Conservation (phyloP, 2,329 filamentous ascomycete genomes). For the Emericellopsis atlantica region DNA sequence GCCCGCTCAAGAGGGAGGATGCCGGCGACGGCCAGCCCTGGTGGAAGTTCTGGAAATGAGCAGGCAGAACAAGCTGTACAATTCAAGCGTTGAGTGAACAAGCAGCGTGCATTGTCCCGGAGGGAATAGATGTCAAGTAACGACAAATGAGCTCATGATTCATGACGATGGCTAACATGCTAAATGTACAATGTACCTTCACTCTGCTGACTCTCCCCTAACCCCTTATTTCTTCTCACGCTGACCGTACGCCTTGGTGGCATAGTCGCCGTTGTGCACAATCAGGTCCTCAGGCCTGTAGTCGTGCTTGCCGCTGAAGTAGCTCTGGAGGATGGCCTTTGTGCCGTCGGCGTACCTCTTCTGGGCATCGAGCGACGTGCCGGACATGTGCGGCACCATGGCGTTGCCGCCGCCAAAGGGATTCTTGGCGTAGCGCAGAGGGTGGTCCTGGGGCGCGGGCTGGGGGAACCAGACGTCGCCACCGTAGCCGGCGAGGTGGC, state of each 20-base stretch:
- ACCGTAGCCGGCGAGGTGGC: constrained; percentile 81
- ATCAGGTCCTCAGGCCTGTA: constrained; percentile 89
- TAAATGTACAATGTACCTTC: no score
- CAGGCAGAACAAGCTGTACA: neutral
- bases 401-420: constrained; percentile 95
- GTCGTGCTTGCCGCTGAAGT: constrained; percentile 77
- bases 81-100: neutral
- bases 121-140: neutral
- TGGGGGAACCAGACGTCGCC: constrained; percentile 96
- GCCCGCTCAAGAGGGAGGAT: constrained; percentile 24
- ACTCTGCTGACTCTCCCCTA: neutral
- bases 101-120: neutral
- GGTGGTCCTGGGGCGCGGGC: constrained; percentile 87
- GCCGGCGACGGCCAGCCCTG: constrained; percentile 20
- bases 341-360: constrained; percentile 77
- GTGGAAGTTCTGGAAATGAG: constrained; percentile 48
- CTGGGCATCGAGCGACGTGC: constrained; percentile 96
- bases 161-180: neutral
- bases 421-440: constrained; percentile 84
- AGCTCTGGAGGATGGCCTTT: constrained; percentile 84
- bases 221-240: constrained; percentile 1
- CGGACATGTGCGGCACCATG: constrained; percentile 98
- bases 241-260: constrained; percentile 87
- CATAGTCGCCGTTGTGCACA: constrained; percentile 80
- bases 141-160: neutral